Evolutionary conservation across 2,329 filamentous ascomycete genomes (phyloP), one percentile per base, ranked within the genome.

Genomic region (Fusarium bactridioides): DNA sequence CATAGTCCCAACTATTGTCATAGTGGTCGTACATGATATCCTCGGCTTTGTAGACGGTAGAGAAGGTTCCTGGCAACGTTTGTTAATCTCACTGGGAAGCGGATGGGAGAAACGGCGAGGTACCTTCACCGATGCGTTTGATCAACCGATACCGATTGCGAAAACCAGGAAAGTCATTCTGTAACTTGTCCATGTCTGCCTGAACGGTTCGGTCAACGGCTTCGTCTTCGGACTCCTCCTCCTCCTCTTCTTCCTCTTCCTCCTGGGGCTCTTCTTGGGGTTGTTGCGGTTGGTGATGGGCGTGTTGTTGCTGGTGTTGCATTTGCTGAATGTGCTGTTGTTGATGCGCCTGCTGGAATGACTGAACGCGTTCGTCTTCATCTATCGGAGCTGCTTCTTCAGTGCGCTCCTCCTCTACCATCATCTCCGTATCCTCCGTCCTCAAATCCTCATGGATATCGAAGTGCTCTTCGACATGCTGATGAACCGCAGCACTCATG

Each of bases 31-130:
- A 97, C 62, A 92, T 87, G 31, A 98, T 84, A 80, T 99, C 96
- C 82, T 98, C 94, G 25, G 97, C 96, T 82, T 99, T 99, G 87
- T 99, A 99, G 18, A 99, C 96, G 4, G 96, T 98, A 2, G 96
- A 98, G 80, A 99, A 99, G 3, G 96, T 99, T 64, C 96, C 94
- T 97, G 73, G 13, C 40, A n/a, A n/a, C 23, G 19, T 37, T 45
- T 53, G 45, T 77, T 41, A 71, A 63, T 43, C 23, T 59, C 25
- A 48, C 69, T 67, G 47, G 43, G 5, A 13, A 10, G 8, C 11
- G 10, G 19, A 15, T 16, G 25, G 23, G 11, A 55, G 21, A 29
- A 21, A 18, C 13, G 41, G 18, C 11, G 10, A 37, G 78, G 63
- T 83, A 95, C 94, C 96, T 88, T 99, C 96, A 78, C 96, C 96